Percentiles rank a stretch among this genome's conserved stretches.
phyloP scores from a whole-genome alignment of 2,329 filamentous ascomycete genomes.

The Ascochyta lentis region DNA sequence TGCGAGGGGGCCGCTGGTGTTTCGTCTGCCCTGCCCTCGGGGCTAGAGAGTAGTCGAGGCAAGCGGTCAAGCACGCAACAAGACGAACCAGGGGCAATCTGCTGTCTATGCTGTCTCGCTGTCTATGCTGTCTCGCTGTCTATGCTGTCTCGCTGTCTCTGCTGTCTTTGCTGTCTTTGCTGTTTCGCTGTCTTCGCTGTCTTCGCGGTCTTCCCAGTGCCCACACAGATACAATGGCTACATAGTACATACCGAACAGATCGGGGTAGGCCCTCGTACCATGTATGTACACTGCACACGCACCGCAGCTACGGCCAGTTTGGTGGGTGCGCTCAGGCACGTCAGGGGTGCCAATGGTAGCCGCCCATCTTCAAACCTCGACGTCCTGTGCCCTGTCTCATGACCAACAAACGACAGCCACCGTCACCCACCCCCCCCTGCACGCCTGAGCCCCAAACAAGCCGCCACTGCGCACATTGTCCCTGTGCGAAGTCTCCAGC shows the following conservation, averaged over 20 bases:
- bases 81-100: slow-evolving; percentile 8
- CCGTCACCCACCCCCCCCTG: neutral
- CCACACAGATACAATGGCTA: neutral
- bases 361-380: slow-evolving; percentile 9
- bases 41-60: slow-evolving; percentile 15
- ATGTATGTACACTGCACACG: neutral
- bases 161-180: too few relatives aligned
- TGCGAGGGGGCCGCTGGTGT: slow-evolving; percentile 11
- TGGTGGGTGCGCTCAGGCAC: slow-evolving; percentile 2
- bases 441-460: slow-evolving; percentile 8
- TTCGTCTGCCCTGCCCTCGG: slow-evolving; percentile 10
- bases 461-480: slow-evolving; percentile 11
- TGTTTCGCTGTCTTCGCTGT: too few relatives aligned
- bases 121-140: too few relatives aligned
- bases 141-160: too few relatives aligned
- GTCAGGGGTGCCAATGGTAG: slow-evolving; percentile 5
- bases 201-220: too few relatives aligned
- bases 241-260: neutral
- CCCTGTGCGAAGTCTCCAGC: neutral
- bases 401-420: slow-evolving; percentile 9
- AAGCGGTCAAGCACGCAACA: slow-evolving; percentile 19
- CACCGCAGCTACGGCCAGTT: neutral
- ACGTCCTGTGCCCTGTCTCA: slow-evolving; percentile 14
- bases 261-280: neutral
- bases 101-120: neutral